Conservation (phyloP, 2,329 filamentous ascomycete genomes). For the Alternaria angustiovoidea region DNA sequence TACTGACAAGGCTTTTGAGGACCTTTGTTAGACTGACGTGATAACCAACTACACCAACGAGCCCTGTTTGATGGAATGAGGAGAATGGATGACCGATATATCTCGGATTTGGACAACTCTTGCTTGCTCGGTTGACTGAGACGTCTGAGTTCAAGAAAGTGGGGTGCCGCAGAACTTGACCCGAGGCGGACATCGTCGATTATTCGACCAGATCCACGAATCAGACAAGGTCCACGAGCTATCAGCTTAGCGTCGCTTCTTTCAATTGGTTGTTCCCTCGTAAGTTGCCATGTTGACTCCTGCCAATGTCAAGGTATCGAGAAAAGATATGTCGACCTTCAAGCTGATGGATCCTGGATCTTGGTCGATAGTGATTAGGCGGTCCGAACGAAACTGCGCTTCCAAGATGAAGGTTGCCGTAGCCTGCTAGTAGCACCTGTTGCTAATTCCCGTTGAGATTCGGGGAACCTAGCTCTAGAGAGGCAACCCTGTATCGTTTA, state of each 20-base stretch:
- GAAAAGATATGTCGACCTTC: no score
- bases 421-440: not conserved
- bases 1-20: not conserved
- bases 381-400: no score
- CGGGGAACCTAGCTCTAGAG: not conserved
- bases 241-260: not conserved
- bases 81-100: no score
- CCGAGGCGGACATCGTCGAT: no score
- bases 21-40: conserved; percentile 56
- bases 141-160: no score
- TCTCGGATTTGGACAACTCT: no score
- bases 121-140: no score
- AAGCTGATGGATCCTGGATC: no score
- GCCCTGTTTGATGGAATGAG: conserved; percentile 18
- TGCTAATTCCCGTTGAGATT: not conserved
- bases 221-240: not conserved
- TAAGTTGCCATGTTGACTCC: no score
- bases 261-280: no score
- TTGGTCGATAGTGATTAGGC: not conserved
- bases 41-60: conserved; percentile 58
- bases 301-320: no score
- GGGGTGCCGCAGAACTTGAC: not conserved
- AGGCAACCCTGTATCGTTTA: not conserved
- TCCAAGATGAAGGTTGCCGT: no score
- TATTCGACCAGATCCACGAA: not conserved